Evolutionary conservation across 2,329 filamentous ascomycete species (phyloP).

Genomic region (Exophiala bonariae): DNA sequence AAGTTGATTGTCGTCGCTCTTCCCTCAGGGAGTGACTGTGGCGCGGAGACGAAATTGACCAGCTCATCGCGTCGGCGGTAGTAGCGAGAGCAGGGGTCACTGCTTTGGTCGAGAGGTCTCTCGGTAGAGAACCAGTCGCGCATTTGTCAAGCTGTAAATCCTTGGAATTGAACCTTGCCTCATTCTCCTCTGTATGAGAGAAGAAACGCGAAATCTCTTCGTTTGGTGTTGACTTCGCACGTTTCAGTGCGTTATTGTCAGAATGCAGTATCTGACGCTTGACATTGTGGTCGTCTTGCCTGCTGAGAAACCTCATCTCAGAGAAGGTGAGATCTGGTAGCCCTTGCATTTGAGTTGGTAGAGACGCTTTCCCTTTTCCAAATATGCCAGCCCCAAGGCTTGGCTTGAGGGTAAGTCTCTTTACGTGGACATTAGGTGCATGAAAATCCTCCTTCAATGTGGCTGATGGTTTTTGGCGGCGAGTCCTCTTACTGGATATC

Average conservation of each 20-base stretch:
- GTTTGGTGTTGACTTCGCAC: neutral
- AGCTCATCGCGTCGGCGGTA: neutral
- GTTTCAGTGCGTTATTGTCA: neutral
- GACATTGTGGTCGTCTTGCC: neutral
- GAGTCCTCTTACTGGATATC: conserved; percentile 4
- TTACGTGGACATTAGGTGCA: conserved; percentile 24
- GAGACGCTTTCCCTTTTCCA: conserved; percentile 22
- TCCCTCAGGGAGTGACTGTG: neutral
- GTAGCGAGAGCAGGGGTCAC: too few species aligned
- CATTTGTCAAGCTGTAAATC: neutral
- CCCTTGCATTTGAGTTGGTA: conserved; percentile 8
- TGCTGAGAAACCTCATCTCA: conserved; percentile 26
- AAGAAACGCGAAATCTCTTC: conserved; percentile 18
- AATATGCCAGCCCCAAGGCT: conserved; percentile 21
- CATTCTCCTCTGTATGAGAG: conserved; percentile 1
- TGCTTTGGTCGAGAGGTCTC: too few species aligned
- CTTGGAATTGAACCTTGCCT: neutral
- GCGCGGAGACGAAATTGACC: neutral
- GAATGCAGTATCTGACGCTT: neutral
- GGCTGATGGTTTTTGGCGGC: conserved; percentile 9
- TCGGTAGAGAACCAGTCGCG: too few species aligned
- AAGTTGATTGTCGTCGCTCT: neutral
- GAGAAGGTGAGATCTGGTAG: conserved; percentile 29
- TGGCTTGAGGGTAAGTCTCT: conserved; percentile 25
- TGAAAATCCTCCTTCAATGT: conserved; percentile 23